Base-by-base conservation (phyloP, 164 flowering plant species). In the Sedum album region DNA sequence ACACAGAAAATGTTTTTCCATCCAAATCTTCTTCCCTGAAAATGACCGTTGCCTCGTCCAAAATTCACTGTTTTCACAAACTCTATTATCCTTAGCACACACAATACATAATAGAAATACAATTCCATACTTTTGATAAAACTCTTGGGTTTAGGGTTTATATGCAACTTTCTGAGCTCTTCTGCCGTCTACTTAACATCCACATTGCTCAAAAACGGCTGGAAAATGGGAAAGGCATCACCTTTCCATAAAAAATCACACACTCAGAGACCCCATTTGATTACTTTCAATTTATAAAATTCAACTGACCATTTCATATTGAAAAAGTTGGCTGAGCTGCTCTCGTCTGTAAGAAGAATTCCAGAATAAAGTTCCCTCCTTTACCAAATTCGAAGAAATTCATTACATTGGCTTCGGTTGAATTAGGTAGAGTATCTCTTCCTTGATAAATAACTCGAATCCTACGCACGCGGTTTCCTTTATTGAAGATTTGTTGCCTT, bases 121-220 rank as follows among this genome's bases (percentile, higher is more conserved):
- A 35, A 35, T 35, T 35, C 38, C 5, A 35, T 3, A 35, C 46
- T 8, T 41, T 41, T 41, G 8, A 15, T 11, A 41, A 41, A 41
- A 41, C 46, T 14, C n/a, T n/a, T n/a, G n/a, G n/a, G n/a, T n/a
- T n/a, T 41, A 8, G 15, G 46, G 46, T 14, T 41, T 15, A 11
- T 44, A 44, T 44, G 4, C 48, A 4, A 44, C n/a, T 44, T 44
- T 18, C 48, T 44, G 48, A 88, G 66, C 79, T 82, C 97, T 76
- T 90, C 96, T 70, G 85, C 97, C n/a, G 96, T 93, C 41, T 92
- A 90, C 74, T 94, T 84, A 75, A 87, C 96, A 31, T 90, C 77
- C 36, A 90, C 94, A 8, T 55, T 23, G 61, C 9, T 26, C 11
- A 21, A 26, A 55, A 55, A 2, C 61, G 13, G 61, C 30, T 55